phyloP scores from a whole-genome alignment of 2,329 filamentous ascomycete genomes.

The Calonectria pseudoreteaudii region DNA sequence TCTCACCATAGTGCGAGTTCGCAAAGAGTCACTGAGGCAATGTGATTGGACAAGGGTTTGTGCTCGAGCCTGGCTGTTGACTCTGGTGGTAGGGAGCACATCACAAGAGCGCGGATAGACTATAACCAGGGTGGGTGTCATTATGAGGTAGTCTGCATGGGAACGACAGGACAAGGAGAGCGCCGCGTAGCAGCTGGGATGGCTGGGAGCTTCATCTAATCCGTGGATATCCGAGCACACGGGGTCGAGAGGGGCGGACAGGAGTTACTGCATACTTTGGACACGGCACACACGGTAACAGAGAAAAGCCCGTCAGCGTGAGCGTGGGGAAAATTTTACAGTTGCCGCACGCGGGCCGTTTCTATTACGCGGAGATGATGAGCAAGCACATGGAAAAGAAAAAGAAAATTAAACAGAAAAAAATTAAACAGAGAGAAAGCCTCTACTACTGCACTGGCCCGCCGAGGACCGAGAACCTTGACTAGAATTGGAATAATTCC shows the following conservation, averaged over 20 bases:
- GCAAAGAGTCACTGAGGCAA: slow-evolving; percentile 1
- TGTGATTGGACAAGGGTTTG: background rate
- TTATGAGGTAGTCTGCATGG: background rate
- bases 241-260: background rate
- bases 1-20: background rate
- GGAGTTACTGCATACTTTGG: background rate
- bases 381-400: background rate
- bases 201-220: background rate
- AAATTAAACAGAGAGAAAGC: background rate
- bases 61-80: background rate
- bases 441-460: slow-evolving; percentile 7
- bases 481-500: background rate
- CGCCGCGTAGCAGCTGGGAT: background rate
- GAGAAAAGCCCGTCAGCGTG: background rate
- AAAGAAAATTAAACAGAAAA: too few species aligned
- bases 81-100: background rate
- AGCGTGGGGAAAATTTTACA: background rate
- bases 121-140: slow-evolving; percentile 10
- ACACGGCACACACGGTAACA: background rate
- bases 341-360: background rate
- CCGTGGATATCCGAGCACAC: background rate
- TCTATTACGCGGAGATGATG: background rate
- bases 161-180: background rate
- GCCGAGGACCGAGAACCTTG: background rate
- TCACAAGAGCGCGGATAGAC: slow-evolving; percentile 1